phyloP scores from a whole-genome alignment of 2,329 filamentous ascomycete species.

The Beauveria rudraprayagi region DNA sequence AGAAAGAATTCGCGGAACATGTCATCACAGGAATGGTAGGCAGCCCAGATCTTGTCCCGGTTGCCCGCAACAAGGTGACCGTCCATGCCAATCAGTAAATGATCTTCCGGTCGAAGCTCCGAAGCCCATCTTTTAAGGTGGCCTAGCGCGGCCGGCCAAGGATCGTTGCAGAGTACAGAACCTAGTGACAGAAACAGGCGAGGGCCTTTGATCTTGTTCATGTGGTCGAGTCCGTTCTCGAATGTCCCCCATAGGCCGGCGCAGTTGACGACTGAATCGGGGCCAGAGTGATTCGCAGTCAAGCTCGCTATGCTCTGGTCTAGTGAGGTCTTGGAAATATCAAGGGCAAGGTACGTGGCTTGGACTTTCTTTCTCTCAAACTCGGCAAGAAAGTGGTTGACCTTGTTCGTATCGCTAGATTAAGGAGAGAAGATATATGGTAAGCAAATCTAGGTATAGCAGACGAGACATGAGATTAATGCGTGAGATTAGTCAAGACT shows the following conservation, averaged over 20 bases:
- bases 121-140: conserved; percentile 29
- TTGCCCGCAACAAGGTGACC: conserved; percentile 26
- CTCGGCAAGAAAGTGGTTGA: conserved; percentile 27
- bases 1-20: conserved; percentile 30
- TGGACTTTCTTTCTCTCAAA: conserved; percentile 24
- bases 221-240: conserved; percentile 25
- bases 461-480: conserved; percentile 8
- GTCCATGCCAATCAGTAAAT: conserved; percentile 34
- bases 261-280: conserved; percentile 23
- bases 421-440: conserved; percentile 6
- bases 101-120: conserved; percentile 26
- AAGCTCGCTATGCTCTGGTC: conserved; percentile 27
- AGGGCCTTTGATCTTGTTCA: conserved; percentile 22
- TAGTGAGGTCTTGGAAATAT: conserved; percentile 31
- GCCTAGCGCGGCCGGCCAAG: conserved; percentile 26
- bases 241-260: conserved; percentile 34
- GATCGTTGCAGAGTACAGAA: conserved; percentile 35
- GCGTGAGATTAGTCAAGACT: conserved; percentile 17
- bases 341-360: conserved; percentile 31
- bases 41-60: conserved; percentile 30
- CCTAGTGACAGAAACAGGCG: conserved; percentile 33
- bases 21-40: conserved; percentile 31
- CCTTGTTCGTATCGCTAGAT: conserved; percentile 32
- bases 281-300: conserved; percentile 20
- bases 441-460: conserved; percentile 9